Base-by-base conservation (phyloP, 2,329 filamentous ascomycete genomes). In the Blastomyces gilchristii region DNA sequence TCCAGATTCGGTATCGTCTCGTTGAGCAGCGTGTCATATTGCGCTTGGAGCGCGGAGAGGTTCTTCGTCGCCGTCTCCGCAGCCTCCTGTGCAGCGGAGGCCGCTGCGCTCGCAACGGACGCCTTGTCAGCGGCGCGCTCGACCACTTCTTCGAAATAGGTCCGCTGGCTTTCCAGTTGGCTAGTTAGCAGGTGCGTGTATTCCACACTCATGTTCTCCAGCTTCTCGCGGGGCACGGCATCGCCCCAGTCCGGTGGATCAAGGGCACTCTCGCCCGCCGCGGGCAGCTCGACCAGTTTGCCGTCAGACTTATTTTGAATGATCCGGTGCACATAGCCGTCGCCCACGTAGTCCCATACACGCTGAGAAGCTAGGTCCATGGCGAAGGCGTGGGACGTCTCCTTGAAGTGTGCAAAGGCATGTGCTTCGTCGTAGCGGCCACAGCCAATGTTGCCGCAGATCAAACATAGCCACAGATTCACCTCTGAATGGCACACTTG, bases 331-430 rank as follows among this genome's bases (percentile, higher is more conserved):
- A 97, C 94, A 82, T 96, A 99, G 71, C 88, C 89, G 72, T 99
- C 94, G 4, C 90, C 91, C 0, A 90, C 90, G 67, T 99, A 99
- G 75, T 99, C 94, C 94, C 94, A 99, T 0, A 99, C 92, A 69
- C 96, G 88, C 74, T 99, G 93, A 0, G 91, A 96, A 65, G 88
- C 86, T 47, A 97, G 85, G 73, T 99, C 94, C 73, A 99, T 89
- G 34, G 91, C 89, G 72, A 96, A 99, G 66, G 89, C 89, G 75
- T 99, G 94, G 3, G 86, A 85, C 2, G 90, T 95, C 62, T 90
- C 84, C 75, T 95, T 91, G 85, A 91, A 97, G 75, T 97, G 92
- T 14, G 90, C 88, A 73, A 96, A 96, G 43, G 93, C 92, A 71
- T 97, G 92, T 0, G 91, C 94, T 37, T 88, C 86, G 74, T 97